A percentile compares a stretch with the other conserved stretches of the same genome.
phyloP scores from a whole-genome alignment of 495 filamentous ascomycete species.

The Trichoderma orchidacearum region DNA sequence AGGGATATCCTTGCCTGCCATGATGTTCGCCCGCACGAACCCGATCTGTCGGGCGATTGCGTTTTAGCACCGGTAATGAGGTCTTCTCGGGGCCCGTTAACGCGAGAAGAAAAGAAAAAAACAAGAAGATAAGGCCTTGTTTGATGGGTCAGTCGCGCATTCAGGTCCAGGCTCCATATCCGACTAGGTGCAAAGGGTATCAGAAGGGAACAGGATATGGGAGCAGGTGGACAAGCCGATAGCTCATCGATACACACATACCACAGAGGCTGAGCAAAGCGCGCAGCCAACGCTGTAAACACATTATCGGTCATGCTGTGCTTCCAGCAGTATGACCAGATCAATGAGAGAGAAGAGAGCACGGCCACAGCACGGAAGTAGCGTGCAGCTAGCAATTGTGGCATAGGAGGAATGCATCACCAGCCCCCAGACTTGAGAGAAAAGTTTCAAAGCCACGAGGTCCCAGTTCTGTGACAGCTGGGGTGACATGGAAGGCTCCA shows the following conservation, averaged over 20 bases:
- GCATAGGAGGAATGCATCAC: background rate
- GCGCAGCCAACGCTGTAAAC: too few species aligned
- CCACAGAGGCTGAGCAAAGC: too few species aligned
- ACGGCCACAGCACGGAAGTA: background rate
- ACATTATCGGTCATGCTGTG: too few species aligned
- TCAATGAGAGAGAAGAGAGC: too few species aligned
- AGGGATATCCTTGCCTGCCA: background rate
- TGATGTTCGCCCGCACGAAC: background rate
- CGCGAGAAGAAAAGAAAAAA: background rate
- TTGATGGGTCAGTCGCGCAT: background rate
- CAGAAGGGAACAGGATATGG: too few species aligned
- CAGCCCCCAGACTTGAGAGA: too few species aligned
- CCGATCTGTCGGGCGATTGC: slow-evolving; percentile 1
- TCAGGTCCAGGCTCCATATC: background rate
- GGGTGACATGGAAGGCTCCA: background rate
- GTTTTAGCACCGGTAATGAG: background rate
- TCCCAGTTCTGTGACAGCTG: too few species aligned
- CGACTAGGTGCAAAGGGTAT: too few species aligned
- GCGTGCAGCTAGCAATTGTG: background rate
- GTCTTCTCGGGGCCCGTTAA: background rate
- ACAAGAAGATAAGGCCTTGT: background rate
- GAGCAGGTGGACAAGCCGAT: too few species aligned
- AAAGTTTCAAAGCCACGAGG: background rate
- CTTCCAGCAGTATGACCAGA: too few species aligned
- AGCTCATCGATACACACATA: too few species aligned